Conservation (phyloP, 2,329 filamentous ascomycete genomes). For the Phialemonium atrogriseum region DNA sequence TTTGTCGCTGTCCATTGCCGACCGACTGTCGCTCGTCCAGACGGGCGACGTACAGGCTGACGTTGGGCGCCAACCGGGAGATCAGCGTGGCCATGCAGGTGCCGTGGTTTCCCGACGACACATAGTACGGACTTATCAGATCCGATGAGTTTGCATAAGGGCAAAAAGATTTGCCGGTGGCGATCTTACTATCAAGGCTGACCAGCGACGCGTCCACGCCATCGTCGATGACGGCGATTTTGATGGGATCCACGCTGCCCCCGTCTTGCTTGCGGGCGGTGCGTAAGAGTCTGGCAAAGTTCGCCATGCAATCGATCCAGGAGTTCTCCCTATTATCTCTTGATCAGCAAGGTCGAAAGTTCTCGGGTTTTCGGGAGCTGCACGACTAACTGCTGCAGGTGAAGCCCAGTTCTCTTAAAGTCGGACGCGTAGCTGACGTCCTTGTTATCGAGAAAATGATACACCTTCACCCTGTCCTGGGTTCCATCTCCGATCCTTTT, state of each 20-base stretch:
- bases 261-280: too few relatives aligned
- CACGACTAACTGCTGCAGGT: too few relatives aligned
- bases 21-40: conserved; percentile 11
- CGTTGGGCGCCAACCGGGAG: conserved; percentile 15
- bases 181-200: conserved; percentile 15
- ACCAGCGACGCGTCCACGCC: conserved; percentile 22
- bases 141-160: conserved; percentile 9
- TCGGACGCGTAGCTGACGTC: too few relatives aligned
- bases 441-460: too few relatives aligned
- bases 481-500: not conserved
- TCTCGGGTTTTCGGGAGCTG: too few relatives aligned
- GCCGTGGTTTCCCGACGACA: conserved; percentile 19
- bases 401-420: too few relatives aligned
- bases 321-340: too few relatives aligned
- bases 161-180: conserved; percentile 19
- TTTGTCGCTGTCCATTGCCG: conserved; percentile 7
- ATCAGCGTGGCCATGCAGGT: conserved; percentile 21
- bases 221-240: conserved; percentile 30
- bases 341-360: too few relatives aligned
- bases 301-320: too few relatives aligned
- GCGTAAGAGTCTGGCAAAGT: too few relatives aligned
- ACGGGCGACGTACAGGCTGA: conserved; percentile 12
- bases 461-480: too few relatives aligned
- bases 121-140: conserved; percentile 17
- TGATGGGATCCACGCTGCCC: conserved; percentile 10